Evolutionary conservation across 2,329 filamentous ascomycete species (phyloP).

Genomic region (Cladosporium cucumerinum): DNA sequence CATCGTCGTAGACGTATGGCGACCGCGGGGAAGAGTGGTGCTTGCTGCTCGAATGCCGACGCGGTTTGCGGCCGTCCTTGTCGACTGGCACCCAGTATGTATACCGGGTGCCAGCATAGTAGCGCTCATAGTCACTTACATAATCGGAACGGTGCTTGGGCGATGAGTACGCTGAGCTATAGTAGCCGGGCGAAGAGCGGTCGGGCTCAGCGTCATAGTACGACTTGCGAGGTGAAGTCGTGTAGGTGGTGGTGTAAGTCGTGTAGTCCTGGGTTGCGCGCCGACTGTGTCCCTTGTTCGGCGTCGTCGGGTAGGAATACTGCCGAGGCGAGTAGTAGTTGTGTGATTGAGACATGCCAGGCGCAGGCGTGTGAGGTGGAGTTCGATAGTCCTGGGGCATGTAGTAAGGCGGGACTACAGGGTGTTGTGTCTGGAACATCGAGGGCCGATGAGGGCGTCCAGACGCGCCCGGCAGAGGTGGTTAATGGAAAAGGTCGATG

Average conservation of each 20-base stretch:
- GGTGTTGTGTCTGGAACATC: conserved; percentile 37
- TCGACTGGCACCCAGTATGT: conserved; percentile 24
- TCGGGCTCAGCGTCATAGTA: conserved; percentile 33
- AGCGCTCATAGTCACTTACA: conserved; percentile 61
- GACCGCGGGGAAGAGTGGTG: conserved; percentile 51
- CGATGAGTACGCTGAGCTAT: conserved; percentile 46
- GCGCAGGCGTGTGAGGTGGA: conserved; percentile 49
- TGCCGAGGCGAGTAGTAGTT: conserved; percentile 55
- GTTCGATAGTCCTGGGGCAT: conserved; percentile 48
- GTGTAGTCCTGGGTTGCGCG: conserved; percentile 54
- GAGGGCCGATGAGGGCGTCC: conserved; percentile 33
- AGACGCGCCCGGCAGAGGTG: conserved; percentile 29
- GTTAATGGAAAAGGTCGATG: conserved; percentile 1
- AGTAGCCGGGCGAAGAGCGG: conserved; percentile 45
- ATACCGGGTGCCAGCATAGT: conserved; percentile 39
- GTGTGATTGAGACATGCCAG: conserved; percentile 33
- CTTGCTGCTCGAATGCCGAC: conserved; percentile 41
- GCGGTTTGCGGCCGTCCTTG: conserved; percentile 26
- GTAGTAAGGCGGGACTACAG: conserved; percentile 47
- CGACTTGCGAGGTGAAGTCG: conserved; percentile 28
- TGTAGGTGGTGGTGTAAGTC: conserved; percentile 30
- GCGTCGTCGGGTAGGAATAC: conserved; percentile 48
- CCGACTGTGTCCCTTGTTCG: conserved; percentile 50
- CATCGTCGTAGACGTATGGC: conserved; percentile 56
- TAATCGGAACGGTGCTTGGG: conserved; percentile 57